Conservation (phyloP, 495 filamentous ascomycete genomes). For the Aspergillus homomorphus region DNA sequence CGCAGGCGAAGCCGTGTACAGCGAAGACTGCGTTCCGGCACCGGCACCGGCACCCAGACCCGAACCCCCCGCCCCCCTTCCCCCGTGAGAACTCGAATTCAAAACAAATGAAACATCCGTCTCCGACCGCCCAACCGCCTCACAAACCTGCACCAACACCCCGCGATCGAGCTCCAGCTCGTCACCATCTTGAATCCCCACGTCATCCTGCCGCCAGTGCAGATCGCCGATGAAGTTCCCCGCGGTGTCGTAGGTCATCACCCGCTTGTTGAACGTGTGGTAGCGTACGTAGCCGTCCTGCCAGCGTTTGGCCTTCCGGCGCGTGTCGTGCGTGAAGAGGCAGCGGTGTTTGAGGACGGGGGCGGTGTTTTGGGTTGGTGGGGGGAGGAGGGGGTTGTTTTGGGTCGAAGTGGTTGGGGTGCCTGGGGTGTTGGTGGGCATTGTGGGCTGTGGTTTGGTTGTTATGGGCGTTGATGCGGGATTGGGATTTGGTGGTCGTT, state of each 20-base stretch:
- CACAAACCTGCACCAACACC: conserved; percentile 74
- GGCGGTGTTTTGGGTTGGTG: conserved; percentile 62
- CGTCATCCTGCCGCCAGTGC: conserved; percentile 69
- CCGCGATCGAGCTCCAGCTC: conserved; percentile 77
- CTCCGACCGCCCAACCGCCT: conserved; percentile 65
- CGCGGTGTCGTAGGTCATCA: conserved; percentile 84
- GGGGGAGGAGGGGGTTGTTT: conserved; percentile 28
- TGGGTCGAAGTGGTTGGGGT: conserved; percentile 28
- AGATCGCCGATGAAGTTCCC: conserved; percentile 81
- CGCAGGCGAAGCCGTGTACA: too few relatives aligned
- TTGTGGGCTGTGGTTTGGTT: background rate
- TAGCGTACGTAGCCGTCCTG: conserved; percentile 85
- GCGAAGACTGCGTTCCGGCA: too few relatives aligned
- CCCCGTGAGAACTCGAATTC: conserved; percentile 41
- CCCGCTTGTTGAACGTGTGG: conserved; percentile 86
- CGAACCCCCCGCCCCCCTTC: background rate
- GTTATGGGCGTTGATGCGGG: too few relatives aligned
- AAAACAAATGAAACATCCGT: conserved; percentile 55
- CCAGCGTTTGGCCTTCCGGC: conserved; percentile 86
- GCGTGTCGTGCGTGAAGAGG: conserved; percentile 80
- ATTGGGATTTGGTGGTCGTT: too few relatives aligned
- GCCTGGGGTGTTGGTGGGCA: conserved; percentile 30
- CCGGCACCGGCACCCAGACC: too few relatives aligned
- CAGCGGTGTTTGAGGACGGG: conserved; percentile 76
- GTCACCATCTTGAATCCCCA: conserved; percentile 68